Evolutionary conservation across 257 asterid genomes (phyloP).

Genomic region (Paulownia fortunei): DNA sequence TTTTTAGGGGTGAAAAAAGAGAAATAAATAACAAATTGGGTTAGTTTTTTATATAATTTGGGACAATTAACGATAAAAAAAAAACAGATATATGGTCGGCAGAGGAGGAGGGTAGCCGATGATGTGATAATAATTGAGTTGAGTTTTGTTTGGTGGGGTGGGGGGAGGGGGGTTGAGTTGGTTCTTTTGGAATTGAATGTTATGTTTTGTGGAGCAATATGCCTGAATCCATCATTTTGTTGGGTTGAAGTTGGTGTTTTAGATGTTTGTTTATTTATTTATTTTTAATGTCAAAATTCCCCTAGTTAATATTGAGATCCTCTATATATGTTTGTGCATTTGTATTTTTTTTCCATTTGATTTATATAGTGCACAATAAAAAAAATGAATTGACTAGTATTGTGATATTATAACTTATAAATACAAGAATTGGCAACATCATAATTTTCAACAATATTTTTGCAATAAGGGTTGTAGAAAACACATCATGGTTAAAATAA

Average conservation of each 20-base stretch:
- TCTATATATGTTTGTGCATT: background rate
- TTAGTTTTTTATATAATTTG: background rate
- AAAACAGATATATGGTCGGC: background rate
- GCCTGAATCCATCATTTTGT: background rate
- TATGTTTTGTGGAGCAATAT: background rate
- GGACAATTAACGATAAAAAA: background rate
- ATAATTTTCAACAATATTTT: background rate
- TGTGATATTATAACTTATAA: background rate
- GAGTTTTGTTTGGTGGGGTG: too few relatives aligned
- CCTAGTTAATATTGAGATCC: background rate
- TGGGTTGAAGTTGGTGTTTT: background rate
- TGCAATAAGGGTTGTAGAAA: too few relatives aligned
- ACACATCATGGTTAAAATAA: too few relatives aligned
- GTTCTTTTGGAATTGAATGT: background rate
- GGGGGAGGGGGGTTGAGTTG: too few relatives aligned
- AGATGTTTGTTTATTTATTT: too few relatives aligned
- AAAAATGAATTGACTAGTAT: background rate
- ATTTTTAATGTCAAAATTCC: background rate
- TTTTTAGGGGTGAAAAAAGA: constrained; percentile 4
- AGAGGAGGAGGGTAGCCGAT: constrained; percentile 2
- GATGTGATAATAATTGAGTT: constrained; percentile 22
- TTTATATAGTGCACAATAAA: background rate
- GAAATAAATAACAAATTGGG: constrained; percentile 25
- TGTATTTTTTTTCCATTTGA: background rate
- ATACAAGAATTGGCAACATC: background rate